Conservation (phyloP, 75 land plant genomes). For the Chamaecyparis obtusa region DNA sequence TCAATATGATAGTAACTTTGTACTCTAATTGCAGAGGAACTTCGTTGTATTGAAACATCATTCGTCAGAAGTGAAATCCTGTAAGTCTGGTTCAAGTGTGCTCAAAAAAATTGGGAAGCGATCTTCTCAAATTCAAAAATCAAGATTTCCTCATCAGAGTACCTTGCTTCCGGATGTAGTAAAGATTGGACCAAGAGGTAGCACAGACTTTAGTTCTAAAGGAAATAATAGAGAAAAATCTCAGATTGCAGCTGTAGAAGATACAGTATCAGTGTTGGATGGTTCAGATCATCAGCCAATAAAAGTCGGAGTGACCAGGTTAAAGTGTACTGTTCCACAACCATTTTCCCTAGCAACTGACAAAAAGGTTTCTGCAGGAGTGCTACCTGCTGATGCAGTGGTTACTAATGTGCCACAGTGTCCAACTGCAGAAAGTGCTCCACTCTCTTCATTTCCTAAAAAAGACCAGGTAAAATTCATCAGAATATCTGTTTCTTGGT, state of each 20-base stretch:
- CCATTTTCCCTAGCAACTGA: conserved; percentile 87
- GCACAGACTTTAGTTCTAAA: conserved; percentile 5
- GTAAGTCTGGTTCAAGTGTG: conserved; percentile 1
- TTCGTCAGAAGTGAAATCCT: conserved; percentile 1
- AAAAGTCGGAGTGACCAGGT: conserved; percentile 20
- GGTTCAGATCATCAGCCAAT: conserved; percentile 11
- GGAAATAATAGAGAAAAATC: conserved; percentile 7
- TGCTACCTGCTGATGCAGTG: conserved; percentile 29
- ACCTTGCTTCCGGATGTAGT: background rate
- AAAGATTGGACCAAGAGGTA: background rate
- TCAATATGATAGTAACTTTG: background rate
- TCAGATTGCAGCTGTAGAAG: background rate
- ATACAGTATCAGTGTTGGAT: background rate
- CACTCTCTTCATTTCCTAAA: conserved; percentile 5
- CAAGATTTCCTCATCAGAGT: background rate
- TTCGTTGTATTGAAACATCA: background rate
- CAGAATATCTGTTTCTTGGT: no score
- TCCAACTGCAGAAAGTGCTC: background rate
- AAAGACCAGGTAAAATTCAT: conserved; percentile 1
- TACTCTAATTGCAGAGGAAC: background rate
- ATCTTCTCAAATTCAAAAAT: conserved; percentile 9
- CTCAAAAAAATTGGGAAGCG: background rate
- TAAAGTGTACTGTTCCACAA: conserved; percentile 58
- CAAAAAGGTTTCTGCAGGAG: conserved; percentile 58
- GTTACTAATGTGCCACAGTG: background rate